Evolutionary conservation across 208 protist genomes (phyloP).

Genomic region (Crithidia thermophila): DNA sequence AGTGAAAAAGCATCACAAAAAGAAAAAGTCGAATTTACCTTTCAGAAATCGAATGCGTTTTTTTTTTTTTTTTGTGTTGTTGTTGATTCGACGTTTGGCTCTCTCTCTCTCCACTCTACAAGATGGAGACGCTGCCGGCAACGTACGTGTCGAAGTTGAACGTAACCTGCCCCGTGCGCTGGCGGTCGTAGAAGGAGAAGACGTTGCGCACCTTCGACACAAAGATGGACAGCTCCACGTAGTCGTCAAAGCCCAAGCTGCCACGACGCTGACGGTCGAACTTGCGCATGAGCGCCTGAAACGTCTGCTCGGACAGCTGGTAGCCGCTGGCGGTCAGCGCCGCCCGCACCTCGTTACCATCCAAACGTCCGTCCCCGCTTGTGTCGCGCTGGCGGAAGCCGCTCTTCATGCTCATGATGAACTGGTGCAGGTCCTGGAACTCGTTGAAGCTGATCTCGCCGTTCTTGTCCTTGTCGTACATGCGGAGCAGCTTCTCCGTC

Average conservation of each 20-base stretch:
- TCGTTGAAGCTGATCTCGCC: slow-evolving; percentile 74
- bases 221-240: slow-evolving; percentile 91
- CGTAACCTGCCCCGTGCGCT: slow-evolving; percentile 66
- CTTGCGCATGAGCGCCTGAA: slow-evolving; percentile 85
- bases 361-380: slow-evolving; percentile 58
- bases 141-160: slow-evolving; percentile 83
- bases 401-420: slow-evolving; percentile 73
- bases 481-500: slow-evolving; percentile 76
- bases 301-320: slow-evolving; percentile 65
- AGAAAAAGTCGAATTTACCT: too few species aligned
- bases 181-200: slow-evolving; percentile 75
- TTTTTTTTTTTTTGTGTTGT: not conserved
- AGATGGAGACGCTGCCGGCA: slow-evolving; percentile 49
- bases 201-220: slow-evolving; percentile 70
- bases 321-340: slow-evolving; percentile 61
- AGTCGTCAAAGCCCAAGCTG: slow-evolving; percentile 86
- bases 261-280: slow-evolving; percentile 80
- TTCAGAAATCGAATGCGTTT: too few species aligned
- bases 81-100: not conserved
- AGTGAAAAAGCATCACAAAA: not conserved
- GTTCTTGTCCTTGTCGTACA: slow-evolving; percentile 79
- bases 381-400: slow-evolving; percentile 71
- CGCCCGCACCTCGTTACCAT: slow-evolving; percentile 68
- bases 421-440: slow-evolving; percentile 78
- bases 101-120: slow-evolving; percentile 32